phyloP scores from a whole-genome alignment of 495 filamentous ascomycete species.

The Penicillium diatomitis region DNA sequence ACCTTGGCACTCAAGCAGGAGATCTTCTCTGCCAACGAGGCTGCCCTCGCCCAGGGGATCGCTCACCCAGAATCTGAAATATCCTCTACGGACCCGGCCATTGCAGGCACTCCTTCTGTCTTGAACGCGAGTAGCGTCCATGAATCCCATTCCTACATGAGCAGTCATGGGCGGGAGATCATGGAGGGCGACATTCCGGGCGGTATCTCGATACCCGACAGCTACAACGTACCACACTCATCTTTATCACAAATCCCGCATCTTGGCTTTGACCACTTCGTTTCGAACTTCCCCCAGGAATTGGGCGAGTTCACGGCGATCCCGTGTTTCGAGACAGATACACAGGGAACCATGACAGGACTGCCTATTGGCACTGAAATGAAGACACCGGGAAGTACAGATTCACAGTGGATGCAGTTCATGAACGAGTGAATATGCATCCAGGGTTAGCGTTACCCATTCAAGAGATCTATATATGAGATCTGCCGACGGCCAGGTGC shows the following conservation, averaged over 20 bases:
- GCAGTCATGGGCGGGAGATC: constrained; percentile 8
- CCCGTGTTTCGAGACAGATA: constrained; percentile 37
- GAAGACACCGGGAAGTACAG: constrained; percentile 16
- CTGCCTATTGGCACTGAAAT: constrained; percentile 14
- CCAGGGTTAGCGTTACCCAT: too few relatives aligned
- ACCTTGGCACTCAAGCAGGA: constrained; percentile 16
- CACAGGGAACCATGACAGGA: constrained; percentile 14
- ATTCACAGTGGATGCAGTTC: constrained; percentile 34
- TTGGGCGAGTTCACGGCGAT: constrained; percentile 40
- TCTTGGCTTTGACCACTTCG: constrained; percentile 38
- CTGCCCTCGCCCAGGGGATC: constrained; percentile 10
- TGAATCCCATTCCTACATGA: constrained; percentile 6
- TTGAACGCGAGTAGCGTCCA: constrained; percentile 3
- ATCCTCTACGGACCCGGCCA: constrained; percentile 3
- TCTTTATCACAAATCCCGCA: constrained; percentile 28
- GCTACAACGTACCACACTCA: constrained; percentile 24
- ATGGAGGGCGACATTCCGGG: constrained; percentile 16
- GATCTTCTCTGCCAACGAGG: constrained; percentile 8
- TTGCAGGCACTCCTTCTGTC: constrained; percentile 8
- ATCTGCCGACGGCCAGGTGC: too few relatives aligned
- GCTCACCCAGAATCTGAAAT: constrained; percentile 6
- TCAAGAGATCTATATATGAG: too few relatives aligned
- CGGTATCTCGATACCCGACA: constrained; percentile 17
- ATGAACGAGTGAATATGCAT: constrained; percentile 22
- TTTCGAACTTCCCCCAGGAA: constrained; percentile 40